Conservation (phyloP, 2,329 filamentous ascomycete genomes). For the Aureobasidium sp. region DNA sequence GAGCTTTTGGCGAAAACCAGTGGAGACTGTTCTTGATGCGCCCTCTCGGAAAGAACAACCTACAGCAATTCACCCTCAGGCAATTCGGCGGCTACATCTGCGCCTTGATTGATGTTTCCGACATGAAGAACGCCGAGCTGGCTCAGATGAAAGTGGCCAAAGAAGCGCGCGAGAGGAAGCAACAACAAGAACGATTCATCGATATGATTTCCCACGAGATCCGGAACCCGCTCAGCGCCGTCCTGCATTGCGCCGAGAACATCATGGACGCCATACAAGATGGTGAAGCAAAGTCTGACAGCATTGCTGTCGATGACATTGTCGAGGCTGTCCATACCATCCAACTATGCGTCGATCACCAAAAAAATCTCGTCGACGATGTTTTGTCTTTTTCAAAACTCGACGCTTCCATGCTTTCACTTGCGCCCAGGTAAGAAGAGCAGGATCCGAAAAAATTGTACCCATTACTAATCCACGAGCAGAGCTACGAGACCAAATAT, state of each 20-base stretch:
- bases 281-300: conserved; percentile 18
- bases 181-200: conserved; percentile 42
- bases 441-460: too few species aligned
- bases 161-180: conserved; percentile 38
- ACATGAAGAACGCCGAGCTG: conserved; percentile 39
- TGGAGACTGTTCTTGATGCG: conserved; percentile 40
- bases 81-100: conserved; percentile 40
- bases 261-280: conserved; percentile 28
- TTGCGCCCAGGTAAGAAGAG: conserved; percentile 23
- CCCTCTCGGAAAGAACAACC: conserved; percentile 35
- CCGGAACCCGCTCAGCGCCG: conserved; percentile 30
- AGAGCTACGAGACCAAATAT: conserved; percentile 23
- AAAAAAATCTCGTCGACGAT: conserved; percentile 37
- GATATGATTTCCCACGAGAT: conserved; percentile 39
- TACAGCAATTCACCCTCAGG: conserved; percentile 26
- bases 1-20: conserved; percentile 29
- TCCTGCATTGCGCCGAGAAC: conserved; percentile 39
- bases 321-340: conserved; percentile 31
- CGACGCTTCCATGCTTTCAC: conserved; percentile 27
- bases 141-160: conserved; percentile 36
- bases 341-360: conserved; percentile 38
- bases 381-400: conserved; percentile 32
- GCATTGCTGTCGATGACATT: conserved; percentile 22
- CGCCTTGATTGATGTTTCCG: conserved; percentile 41
- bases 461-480: background rate